Conservation (phyloP, 176 grass and related monocot species). For the Guadua angustifolia region DNA sequence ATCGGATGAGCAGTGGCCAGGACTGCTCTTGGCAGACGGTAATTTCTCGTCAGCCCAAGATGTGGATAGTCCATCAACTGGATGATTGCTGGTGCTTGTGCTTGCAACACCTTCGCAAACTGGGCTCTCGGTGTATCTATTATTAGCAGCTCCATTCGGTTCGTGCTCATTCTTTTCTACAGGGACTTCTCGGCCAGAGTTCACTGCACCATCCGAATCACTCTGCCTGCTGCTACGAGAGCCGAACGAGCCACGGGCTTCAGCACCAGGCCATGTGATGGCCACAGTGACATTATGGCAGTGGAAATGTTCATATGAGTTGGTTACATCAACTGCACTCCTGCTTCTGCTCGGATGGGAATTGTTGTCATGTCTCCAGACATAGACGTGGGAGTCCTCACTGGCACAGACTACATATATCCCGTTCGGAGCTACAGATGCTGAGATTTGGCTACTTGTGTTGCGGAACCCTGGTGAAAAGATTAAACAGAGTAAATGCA, state of each 20-base stretch:
- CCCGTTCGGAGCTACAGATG: conserved; percentile 84
- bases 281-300: conserved; percentile 83
- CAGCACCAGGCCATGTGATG: conserved; percentile 74
- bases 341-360: conserved; percentile 75
- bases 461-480: conserved; percentile 83
- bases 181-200: conserved; percentile 30
- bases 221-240: conserved; percentile 54
- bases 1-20: conserved; percentile 52
- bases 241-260: conserved; percentile 34
- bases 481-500: conserved; percentile 10
- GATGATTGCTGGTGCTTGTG: conserved; percentile 36
- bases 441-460: conserved; percentile 97
- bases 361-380: conserved; percentile 91
- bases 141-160: conserved; percentile 40
- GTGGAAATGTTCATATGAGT: conserved; percentile 95
- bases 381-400: conserved; percentile 91
- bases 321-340: conserved; percentile 69
- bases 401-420: conserved; percentile 91
- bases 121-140: conserved; percentile 34
- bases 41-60: conserved; percentile 61
- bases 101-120: conserved; percentile 13
- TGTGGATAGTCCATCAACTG: conserved; percentile 28
- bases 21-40: conserved; percentile 55
- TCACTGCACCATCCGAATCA: conserved; percentile 52
- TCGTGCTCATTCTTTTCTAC: conserved; percentile 36